phyloP scores from a whole-genome alignment of 306 rosid species.

The Quercus ilex region DNA sequence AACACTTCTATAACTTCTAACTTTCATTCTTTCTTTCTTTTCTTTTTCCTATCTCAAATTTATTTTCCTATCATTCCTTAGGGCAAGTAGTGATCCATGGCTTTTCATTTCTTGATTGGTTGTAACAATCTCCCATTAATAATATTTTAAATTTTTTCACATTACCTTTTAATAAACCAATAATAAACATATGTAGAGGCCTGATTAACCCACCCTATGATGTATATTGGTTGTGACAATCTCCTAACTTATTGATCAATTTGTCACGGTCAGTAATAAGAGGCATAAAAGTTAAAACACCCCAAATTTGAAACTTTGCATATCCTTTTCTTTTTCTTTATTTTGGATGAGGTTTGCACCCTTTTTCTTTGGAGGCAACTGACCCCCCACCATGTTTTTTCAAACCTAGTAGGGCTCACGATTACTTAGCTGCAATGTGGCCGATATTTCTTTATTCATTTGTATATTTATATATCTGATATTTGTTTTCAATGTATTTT shows the following conservation, averaged over 20 bases:
- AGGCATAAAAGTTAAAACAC: no score
- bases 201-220: no score
- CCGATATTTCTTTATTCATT: conserved; percentile 21
- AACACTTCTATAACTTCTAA: neutral
- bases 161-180: no score
- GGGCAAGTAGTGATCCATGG: neutral
- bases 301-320: no score
- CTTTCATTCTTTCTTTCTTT: neutral
- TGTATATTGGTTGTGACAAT: no score
- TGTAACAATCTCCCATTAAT: no score
- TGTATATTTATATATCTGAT: neutral
- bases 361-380: neutral
- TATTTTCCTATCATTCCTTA: neutral
- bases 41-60: no score
- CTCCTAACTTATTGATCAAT: no score
- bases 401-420: neutral
- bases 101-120: neutral
- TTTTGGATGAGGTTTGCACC: neutral
- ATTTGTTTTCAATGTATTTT: conserved; percentile 27
- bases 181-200: no score
- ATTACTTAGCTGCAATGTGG: neutral
- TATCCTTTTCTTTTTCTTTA: no score
- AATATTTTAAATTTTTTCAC: no score
- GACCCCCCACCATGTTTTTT: neutral
- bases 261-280: no score